Evolutionary conservation across 441 rosid species (phyloP).

Genomic region (Adansonia grandidieri): DNA sequence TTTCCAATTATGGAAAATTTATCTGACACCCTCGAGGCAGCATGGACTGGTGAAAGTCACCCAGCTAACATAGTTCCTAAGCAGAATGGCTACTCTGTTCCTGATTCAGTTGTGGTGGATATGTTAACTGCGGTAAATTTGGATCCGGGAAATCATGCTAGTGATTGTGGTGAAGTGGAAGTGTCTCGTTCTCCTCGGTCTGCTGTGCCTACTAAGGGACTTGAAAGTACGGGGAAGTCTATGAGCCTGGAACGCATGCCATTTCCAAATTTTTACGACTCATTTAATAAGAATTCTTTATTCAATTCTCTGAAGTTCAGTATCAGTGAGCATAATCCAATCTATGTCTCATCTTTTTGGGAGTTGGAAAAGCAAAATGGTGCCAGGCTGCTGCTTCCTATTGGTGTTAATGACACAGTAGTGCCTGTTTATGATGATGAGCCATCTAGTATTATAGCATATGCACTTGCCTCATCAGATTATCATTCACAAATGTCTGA

Average conservation of each 20-base stretch:
- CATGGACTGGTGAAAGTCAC: constrained; percentile 70
- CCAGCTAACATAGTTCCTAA: constrained; percentile 40
- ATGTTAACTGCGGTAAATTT: constrained; percentile 36
- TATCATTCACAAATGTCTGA: constrained; percentile 58
- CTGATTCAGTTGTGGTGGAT: constrained; percentile 35
- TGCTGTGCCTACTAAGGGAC: constrained; percentile 32
- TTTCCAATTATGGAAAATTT: constrained; percentile 50
- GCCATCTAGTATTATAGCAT: constrained; percentile 65
- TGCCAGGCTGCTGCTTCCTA: constrained; percentile 59
- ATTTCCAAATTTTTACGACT: constrained; percentile 48
- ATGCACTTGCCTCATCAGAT: constrained; percentile 60
- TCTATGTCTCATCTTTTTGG: constrained; percentile 49
- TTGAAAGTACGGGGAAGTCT: constrained; percentile 43
- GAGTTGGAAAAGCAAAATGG: constrained; percentile 57
- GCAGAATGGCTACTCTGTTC: constrained; percentile 42
- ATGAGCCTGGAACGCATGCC: constrained; percentile 47
- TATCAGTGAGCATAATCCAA: constrained; percentile 53
- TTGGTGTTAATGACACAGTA: constrained; percentile 54
- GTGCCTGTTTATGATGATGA: constrained; percentile 69
- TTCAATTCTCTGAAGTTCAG: constrained; percentile 51
- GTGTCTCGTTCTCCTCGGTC: constrained; percentile 34
- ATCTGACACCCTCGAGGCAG: constrained; percentile 75
- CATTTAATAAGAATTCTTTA: constrained; percentile 48
- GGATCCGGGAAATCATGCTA: constrained; percentile 26
- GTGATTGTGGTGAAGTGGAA: constrained; percentile 35